phyloP scores from a whole-genome alignment of 176 grass and related monocot genomes.

The Dactylis glomerata region DNA sequence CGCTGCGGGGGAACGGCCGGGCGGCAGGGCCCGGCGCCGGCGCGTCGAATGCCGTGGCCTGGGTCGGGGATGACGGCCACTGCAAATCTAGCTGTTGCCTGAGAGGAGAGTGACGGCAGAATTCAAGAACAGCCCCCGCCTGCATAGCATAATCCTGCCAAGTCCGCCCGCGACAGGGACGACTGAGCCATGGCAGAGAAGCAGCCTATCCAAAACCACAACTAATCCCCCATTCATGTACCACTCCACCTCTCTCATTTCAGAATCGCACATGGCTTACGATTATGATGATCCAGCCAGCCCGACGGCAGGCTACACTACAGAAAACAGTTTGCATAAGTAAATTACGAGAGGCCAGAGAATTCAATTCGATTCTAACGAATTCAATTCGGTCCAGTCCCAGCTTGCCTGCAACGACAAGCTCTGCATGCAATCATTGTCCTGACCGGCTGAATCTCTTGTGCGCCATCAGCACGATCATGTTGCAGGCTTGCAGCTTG shows the following conservation, averaged over 20 bases:
- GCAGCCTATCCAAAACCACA: slow-evolving; percentile 13
- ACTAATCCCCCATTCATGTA: slow-evolving; percentile 24
- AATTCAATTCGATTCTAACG: slow-evolving; percentile 44
- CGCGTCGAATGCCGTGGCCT: too few species aligned
- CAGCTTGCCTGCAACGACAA: not conserved
- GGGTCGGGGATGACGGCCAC: too few species aligned
- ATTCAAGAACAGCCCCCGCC: slow-evolving; percentile 14
- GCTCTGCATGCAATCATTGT: slow-evolving; percentile 28
- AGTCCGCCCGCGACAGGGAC: slow-evolving; percentile 1
- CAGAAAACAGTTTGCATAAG: slow-evolving; percentile 30
- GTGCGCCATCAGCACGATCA: not conserved
- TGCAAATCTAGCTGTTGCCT: not conserved
- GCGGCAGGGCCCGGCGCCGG: too few species aligned
- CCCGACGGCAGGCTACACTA: slow-evolving; percentile 4
- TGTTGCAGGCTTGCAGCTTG: not conserved
- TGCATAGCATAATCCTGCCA: slow-evolving; percentile 30
- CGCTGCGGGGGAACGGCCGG: too few species aligned
- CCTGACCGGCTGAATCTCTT: not conserved
- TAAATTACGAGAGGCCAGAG: slow-evolving; percentile 34
- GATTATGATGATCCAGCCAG: not conserved
- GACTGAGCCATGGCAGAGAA: slow-evolving; percentile 4
- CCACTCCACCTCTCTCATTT: not conserved
- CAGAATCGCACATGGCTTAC: slow-evolving; percentile 8
- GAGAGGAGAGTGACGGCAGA: not conserved
- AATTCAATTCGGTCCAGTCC: slow-evolving; percentile 28